Evolutionary conservation across 2,329 filamentous ascomycete genomes (phyloP), one percentile per base, ranked within the genome.

Genomic region (Golovinomyces cichoracearum): DNA sequence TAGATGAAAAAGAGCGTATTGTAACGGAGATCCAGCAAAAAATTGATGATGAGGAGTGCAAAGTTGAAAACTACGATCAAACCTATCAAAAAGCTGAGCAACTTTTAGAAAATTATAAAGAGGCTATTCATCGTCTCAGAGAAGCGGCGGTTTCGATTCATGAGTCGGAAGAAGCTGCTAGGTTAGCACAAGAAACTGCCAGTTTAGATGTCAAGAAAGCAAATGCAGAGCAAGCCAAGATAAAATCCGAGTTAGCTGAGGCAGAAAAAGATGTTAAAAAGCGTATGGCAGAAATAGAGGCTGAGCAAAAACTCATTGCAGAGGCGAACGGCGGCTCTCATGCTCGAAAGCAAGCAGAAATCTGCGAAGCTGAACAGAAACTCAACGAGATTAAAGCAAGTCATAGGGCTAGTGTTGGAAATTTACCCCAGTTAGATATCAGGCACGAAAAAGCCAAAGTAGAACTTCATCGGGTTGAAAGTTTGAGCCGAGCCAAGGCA

Each of bases 281-380:
- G 0, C 64, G 66, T 33, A 63, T 72, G 51, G 55, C 52, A 1
- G 68, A 69, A 44, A 74, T 78, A 46, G 57, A 59, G 2, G 65
- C 68, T 3, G 78, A 83, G 58, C 66, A 72, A 54, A 61, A 65
- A 45, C 75, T 78, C 3, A 68, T 93, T 6, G 69, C 73, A 40
- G 71, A 76, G 41, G 71, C 74, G 2, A 78, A 80, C 55, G 83
- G 84, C 33, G 80, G 80, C 23, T 73, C 73, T 22, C 74, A 81
- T 57, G 67, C 72, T 7, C 66, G 70, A 53, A 83, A 76, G 57
- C 63, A 73, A 31, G 64, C 65, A 17, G 69, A 78, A 56, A 66
- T 80, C 3, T 67, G 76, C 21, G 65, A 73, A 17, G 74, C 75
- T 12, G 72, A 76, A 56, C 58, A 68, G 22, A 62, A 63, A 44